Evolutionary conservation across 352 stramenopile genomes (phyloP).

Genomic region (Peronospora farinosa): DNA sequence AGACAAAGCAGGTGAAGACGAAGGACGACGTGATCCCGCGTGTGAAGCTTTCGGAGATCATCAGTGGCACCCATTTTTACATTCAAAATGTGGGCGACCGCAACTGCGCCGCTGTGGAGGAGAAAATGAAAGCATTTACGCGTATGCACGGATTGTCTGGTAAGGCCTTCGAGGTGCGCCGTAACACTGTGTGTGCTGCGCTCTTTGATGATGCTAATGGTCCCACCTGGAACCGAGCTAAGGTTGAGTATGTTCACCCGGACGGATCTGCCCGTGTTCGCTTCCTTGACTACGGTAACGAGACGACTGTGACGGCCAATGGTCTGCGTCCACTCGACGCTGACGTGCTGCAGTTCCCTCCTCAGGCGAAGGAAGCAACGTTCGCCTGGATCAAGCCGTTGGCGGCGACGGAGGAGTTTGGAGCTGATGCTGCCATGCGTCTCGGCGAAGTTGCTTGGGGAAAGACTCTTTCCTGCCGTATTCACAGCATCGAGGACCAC

Average conservation of each 20-base stretch:
- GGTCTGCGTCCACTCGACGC: slow-evolving; percentile 88
- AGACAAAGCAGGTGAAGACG: slow-evolving; percentile 41
- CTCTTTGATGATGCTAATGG: slow-evolving; percentile 93
- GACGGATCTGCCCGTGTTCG: slow-evolving; percentile 73
- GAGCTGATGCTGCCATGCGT: slow-evolving; percentile 86
- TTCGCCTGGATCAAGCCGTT: slow-evolving; percentile 85
- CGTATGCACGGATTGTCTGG: slow-evolving; percentile 78
- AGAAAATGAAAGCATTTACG: slow-evolving; percentile 92
- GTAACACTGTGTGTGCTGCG: slow-evolving; percentile 88
- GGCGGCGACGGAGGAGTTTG: slow-evolving; percentile 86
- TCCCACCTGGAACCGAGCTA: slow-evolving; percentile 91
- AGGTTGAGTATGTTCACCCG: slow-evolving; percentile 74
- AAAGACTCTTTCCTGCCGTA: slow-evolving; percentile 78
- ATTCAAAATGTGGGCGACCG: slow-evolving; percentile 88
- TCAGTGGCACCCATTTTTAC: slow-evolving; percentile 91
- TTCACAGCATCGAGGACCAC: slow-evolving; percentile 69
- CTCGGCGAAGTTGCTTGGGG: slow-evolving; percentile 90
- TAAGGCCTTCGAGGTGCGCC: slow-evolving; percentile 88
- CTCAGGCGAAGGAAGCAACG: slow-evolving; percentile 80
- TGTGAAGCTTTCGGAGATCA: slow-evolving; percentile 92
- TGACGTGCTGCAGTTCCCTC: slow-evolving; percentile 83
- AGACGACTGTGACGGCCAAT: slow-evolving; percentile 73
- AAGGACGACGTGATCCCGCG: slow-evolving; percentile 60
- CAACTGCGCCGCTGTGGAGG: slow-evolving; percentile 83
- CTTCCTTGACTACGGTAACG: slow-evolving; percentile 96